Evolutionary conservation across 1,284 basidiomycete genomes (phyloP).

Genomic region (Malassezia dermatis): DNA sequence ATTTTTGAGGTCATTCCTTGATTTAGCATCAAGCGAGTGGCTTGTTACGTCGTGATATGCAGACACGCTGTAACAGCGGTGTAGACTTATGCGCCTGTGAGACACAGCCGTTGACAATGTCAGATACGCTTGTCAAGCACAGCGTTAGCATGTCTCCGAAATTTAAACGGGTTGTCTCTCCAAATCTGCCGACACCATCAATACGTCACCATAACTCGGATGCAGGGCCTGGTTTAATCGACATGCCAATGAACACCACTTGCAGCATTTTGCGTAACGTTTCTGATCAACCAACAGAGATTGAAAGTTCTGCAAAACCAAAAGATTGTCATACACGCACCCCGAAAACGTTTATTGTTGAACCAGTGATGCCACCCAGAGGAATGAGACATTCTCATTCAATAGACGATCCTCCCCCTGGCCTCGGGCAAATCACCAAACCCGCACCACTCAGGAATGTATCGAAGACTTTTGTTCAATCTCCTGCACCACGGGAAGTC

Average conservation of each 20-base stretch:
- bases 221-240: not conserved
- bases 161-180: not conserved
- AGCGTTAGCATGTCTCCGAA: not conserved
- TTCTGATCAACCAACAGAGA: not conserved
- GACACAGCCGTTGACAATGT: not conserved
- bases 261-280: not conserved
- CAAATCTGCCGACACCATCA: not conserved
- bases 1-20: not conserved
- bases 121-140: not conserved
- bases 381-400: not conserved
- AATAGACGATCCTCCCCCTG: not conserved
- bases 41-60: not conserved
- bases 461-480: not conserved
- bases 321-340: not conserved
- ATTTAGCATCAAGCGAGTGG: not conserved
- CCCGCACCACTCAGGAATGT: not conserved
- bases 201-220: not conserved
- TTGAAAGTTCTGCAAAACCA: not conserved
- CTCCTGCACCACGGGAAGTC: not conserved
- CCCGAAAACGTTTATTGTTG: not conserved
- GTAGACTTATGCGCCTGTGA: not conserved
- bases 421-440: not conserved
- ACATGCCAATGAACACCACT: not conserved
- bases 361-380: not conserved
- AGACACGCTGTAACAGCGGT: not conserved